Base-by-base conservation (phyloP, 192 early-diverging fungal species). In the Pilobolus umbonatus region DNA sequence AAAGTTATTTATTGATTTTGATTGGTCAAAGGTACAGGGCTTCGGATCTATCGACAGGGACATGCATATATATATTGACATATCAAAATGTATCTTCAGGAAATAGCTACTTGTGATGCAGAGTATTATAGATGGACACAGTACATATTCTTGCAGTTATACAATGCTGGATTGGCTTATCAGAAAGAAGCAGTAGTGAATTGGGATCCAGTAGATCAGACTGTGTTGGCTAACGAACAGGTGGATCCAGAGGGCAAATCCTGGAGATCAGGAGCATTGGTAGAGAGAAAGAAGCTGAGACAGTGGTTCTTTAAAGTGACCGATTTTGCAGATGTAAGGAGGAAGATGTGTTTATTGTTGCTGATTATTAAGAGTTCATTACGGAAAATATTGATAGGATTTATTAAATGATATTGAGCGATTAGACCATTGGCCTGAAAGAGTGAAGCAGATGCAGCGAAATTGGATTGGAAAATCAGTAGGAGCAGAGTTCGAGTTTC, bases 281-380 rank as follows among this genome's bases (percentile, higher is more conserved):
- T 98, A 0, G 95, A 98, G 64, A 85, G 82, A 64, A 69, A 79
- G 25, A 80, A 85, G 45, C 63, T 98, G 15, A 85, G 85, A 48
- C 95, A 98, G 76, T 98, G 94, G 94, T 96, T 95, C 71, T 82
- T 95, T 52, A 83, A 83, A 64, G 95, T 94, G 17, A 92, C 93
- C 0, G 80, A 79, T 19, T 94, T 84, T 64, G 85, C 92, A 1
- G 87, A 96, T 38, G 86, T 86, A 67, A 50, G 29, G 11, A 15
- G 5, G 32, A 40, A 43, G 34, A 46, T 3, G 11, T 24, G 26
- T 32, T 22, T 44, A 40, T 50, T 31, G 8, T 65, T 28, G 2
- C 12, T 38, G 12, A 34, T 26, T 28, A 2, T 24, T 24, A 24
- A 46, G 21, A 24, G 44, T 14, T 0, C 0, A 12, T n/a, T n/a